Evolutionary conservation across 176 grass and related monocot species (phyloP).

Genomic region (Oryza officinalis): DNA sequence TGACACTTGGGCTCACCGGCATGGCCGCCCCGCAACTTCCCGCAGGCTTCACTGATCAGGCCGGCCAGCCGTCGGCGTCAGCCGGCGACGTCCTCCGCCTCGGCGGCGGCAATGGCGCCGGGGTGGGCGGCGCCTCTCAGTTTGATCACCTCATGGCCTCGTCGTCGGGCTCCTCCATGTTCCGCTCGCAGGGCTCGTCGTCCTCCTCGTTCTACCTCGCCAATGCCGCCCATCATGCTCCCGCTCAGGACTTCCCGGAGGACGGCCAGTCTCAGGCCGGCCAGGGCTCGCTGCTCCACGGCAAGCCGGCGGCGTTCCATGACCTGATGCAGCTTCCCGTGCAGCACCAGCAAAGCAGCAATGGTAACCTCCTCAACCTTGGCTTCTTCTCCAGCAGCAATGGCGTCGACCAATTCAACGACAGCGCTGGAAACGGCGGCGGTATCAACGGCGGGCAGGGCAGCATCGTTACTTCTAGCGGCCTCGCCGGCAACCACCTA

Average conservation of each 20-base stretch:
- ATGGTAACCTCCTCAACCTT: slow-evolving; percentile 56
- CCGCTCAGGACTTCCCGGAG: slow-evolving; percentile 52
- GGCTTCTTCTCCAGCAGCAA: slow-evolving; percentile 59
- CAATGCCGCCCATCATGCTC: background rate
- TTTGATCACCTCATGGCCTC: slow-evolving; percentile 55
- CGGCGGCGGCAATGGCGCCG: slow-evolving; percentile 20
- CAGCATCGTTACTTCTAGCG: slow-evolving; percentile 14
- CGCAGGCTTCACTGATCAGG: slow-evolving; percentile 46
- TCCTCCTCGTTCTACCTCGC: slow-evolving; percentile 59
- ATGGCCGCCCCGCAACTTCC: slow-evolving; percentile 39
- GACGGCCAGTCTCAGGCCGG: slow-evolving; percentile 46
- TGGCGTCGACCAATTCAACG: slow-evolving; percentile 42
- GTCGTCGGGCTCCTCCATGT: slow-evolving; percentile 44
- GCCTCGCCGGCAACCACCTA: slow-evolving; percentile 36
- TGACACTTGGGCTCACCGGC: slow-evolving; percentile 56
- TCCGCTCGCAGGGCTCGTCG: slow-evolving; percentile 28
- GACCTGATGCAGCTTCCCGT: slow-evolving; percentile 74
- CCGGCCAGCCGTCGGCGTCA: slow-evolving; percentile 39
- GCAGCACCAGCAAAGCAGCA: slow-evolving; percentile 48
- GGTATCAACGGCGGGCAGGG: slow-evolving; percentile 5
- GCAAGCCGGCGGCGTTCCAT: slow-evolving; percentile 68
- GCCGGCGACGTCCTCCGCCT: slow-evolving; percentile 56
- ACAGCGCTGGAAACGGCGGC: slow-evolving; percentile 17
- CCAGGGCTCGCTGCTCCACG: slow-evolving; percentile 58
- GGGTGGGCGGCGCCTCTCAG: slow-evolving; percentile 11